Percentiles rank a stretch among this genome's conserved stretches.
Conservation (phyloP, 495 filamentous ascomycete genomes). For the Tuber brumale region DNA sequence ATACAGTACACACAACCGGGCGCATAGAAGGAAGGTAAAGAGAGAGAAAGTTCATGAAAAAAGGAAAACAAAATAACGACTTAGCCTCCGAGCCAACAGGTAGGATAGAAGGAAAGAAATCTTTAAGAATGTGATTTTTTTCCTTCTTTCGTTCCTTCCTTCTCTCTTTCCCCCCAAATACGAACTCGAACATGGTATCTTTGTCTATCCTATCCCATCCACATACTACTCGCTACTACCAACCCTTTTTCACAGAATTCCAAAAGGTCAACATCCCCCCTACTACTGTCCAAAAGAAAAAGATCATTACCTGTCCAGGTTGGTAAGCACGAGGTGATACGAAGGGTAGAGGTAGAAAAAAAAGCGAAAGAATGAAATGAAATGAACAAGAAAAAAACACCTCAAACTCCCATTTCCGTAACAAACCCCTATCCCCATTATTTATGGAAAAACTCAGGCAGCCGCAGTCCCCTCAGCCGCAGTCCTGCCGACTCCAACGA, state of each 20-base stretch:
- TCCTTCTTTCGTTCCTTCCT: not conserved
- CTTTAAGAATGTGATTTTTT: not conserved
- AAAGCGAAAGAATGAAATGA: not conserved
- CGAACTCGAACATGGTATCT: not conserved
- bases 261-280: conserved; percentile 11
- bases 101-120: not conserved
- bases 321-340: not conserved
- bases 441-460: conserved; percentile 11
- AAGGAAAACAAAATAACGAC: not conserved
- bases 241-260: conserved; percentile 5
- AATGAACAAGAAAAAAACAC: conserved; percentile 18
- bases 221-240: not conserved
- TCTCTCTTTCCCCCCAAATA: not conserved
- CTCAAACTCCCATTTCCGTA: conserved; percentile 22
- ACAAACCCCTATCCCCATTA: conserved; percentile 3
- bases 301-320: conserved; percentile 6
- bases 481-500: conserved; percentile 30
- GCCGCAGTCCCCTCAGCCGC: conserved; percentile 26
- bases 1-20: not conserved
- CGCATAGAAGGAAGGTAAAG: not conserved
- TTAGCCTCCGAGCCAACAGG: not conserved
- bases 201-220: conserved; percentile 1
- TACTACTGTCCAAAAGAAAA: not conserved
- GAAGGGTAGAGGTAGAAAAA: not conserved
- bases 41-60: not conserved